These are phyloP conservation scores for Hypoxylon fragiforme DNA, from an alignment of 495 filamentous ascomycete species.

Conservation along the genomic window DNA sequence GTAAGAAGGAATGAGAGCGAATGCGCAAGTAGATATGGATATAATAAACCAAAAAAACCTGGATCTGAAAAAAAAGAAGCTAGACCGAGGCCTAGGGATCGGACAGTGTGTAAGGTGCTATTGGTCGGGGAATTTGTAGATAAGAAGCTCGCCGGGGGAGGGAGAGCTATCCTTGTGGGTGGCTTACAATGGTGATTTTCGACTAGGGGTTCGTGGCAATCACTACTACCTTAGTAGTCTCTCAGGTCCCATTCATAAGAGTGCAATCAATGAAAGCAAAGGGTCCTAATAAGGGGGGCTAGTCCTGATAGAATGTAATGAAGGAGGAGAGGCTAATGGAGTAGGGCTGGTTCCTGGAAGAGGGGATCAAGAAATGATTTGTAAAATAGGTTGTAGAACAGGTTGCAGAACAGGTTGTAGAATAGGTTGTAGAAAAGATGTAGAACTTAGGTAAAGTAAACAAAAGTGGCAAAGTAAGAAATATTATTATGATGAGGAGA, in stretches of 20 bases:
- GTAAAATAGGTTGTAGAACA: no score
- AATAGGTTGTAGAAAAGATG: no score
- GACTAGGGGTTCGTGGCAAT: conserved; percentile 10
- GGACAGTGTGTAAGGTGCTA: conserved; percentile 2
- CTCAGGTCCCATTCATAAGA: not conserved
- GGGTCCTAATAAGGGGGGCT: not conserved
- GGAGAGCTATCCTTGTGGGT: conserved; percentile 14
- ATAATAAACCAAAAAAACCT: conserved; percentile 1
- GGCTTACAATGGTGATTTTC: conserved; percentile 3
- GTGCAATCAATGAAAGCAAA: not conserved
- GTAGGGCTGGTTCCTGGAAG: no score
- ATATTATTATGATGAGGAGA: not conserved
- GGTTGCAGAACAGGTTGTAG: no score
- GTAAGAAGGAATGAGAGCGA: conserved; percentile 6
- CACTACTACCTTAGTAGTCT: not conserved
- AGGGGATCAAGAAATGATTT: no score
- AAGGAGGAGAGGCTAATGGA: no score
- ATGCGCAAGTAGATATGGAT: not conserved
- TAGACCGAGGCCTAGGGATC: conserved; percentile 2
- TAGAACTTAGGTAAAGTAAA: no score
- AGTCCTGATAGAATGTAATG: no score
- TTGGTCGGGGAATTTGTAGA: conserved; percentile 16
- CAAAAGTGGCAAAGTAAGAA: not conserved
- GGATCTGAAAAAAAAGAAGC: conserved; percentile 7
- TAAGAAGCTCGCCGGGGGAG: conserved; percentile 8